Base-by-base conservation (phyloP, 768 basidiomycete species). In the Candolleomyces efflorescens region DNA sequence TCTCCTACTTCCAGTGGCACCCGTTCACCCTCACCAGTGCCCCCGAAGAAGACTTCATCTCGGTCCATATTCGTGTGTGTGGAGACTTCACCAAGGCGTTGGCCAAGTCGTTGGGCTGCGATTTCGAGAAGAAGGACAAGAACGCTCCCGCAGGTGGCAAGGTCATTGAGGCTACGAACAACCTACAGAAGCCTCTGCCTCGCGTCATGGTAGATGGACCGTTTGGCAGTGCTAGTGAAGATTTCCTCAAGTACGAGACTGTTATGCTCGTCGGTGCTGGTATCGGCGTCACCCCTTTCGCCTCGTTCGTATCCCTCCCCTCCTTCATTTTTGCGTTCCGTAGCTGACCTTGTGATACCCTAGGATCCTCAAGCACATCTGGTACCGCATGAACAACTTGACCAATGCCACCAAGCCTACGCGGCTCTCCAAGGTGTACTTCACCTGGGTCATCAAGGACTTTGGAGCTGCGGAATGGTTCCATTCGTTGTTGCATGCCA, bases 1-100 rank as follows among this genome's bases (percentile, higher is more conserved):
- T 98, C 47, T 92, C 89, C 18, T 96, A 93, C 76, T 95, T 89
- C 80, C 93, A 97, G 69, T 98, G 94, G 90, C 95, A 98, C 67
- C 94, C 94, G 9, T 97, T 97, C 80, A 96, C 94, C 15, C 82
- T 97, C 59, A 96, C 93, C 36, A 89, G 90, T 63, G 93, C 95
- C 0, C 95, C 94, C 1, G 94, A 97, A 68, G 94, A 97, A 68
- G 94, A 95, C 65, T 96, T 94, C 69, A 85, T 96, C 62, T 94
- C 92, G 0, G 85, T 97, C 12, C 96, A 98, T 69, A 89, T 98
- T 65, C 90, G 94, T 69, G 80, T 91, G 41, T 89, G 82, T n/a
- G 95, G 94, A 27, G 90, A 97, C 71, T 98, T 94, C 69, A 97
- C 94, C 0, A 73, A 69, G n/a, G 89, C 87, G 0, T 78, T 98